These are phyloP conservation scores for Huntiella moniliformis DNA, from an alignment of 2,329 filamentous ascomycete genomes.

Conservation along the genomic window DNA sequence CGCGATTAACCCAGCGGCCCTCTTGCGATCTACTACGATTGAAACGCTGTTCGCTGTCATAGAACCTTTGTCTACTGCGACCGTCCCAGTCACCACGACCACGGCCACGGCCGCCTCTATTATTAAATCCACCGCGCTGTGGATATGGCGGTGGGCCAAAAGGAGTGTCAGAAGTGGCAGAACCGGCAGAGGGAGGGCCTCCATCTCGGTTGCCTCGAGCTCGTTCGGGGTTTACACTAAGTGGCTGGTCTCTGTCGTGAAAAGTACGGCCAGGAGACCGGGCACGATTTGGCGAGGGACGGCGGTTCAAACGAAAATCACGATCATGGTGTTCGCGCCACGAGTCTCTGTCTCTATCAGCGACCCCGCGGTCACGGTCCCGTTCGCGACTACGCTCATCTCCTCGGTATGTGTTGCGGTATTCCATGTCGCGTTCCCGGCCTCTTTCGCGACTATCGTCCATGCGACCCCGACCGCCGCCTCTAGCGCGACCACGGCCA, in stretches of 20 bases:
- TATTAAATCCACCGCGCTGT: slow-evolving; percentile 32
- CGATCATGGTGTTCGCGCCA: slow-evolving; percentile 26
- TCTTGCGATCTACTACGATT: slow-evolving; percentile 46
- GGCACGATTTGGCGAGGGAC: slow-evolving; percentile 38
- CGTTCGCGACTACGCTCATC: slow-evolving; percentile 42
- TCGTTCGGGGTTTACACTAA: slow-evolving; percentile 47
- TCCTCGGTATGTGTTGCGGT: slow-evolving; percentile 26
- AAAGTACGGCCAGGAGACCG: slow-evolving; percentile 50
- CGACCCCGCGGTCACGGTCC: slow-evolving; percentile 23
- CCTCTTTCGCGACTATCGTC: slow-evolving; percentile 44
- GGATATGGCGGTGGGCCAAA: slow-evolving; percentile 32
- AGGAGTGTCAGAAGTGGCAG: slow-evolving; percentile 48
- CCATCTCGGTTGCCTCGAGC: slow-evolving; percentile 52
- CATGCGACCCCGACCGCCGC: slow-evolving; percentile 35
- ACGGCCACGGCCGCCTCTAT: slow-evolving; percentile 33
- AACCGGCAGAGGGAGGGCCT: slow-evolving; percentile 50
- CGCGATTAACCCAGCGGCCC: slow-evolving; percentile 35
- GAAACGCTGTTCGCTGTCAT: slow-evolving; percentile 46
- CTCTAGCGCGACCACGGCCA: slow-evolving; percentile 32
- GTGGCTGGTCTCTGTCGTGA: slow-evolving; percentile 39
- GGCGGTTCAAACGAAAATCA: slow-evolving; percentile 21
- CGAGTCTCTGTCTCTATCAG: slow-evolving; percentile 26
- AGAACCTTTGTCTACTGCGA: slow-evolving; percentile 36
- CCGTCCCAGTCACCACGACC: slow-evolving; percentile 24
- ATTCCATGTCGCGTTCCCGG: slow-evolving; percentile 39